A percentile compares a stretch with the other conserved stretches of the same genome.
Conservation (phyloP, 352 stramenopile genomes). For the Pseudoperonospora humuli region DNA sequence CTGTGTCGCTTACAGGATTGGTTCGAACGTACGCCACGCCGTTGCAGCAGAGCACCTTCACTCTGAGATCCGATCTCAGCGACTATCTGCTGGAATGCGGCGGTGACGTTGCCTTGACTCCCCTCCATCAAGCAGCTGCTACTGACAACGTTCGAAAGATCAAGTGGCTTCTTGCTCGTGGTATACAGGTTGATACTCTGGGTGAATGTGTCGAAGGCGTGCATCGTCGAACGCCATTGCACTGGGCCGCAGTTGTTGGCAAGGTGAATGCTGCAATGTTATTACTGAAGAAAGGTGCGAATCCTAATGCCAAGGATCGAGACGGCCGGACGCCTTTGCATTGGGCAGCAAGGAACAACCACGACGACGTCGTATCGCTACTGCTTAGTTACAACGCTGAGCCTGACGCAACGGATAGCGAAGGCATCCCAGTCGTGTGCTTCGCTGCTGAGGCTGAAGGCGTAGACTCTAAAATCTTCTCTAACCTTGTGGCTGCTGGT, state of each 20-base stretch:
- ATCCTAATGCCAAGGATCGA: slow-evolving; percentile 51
- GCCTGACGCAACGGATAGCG: slow-evolving; percentile 35
- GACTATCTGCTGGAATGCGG: slow-evolving; percentile 60
- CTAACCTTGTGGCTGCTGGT: slow-evolving; percentile 29
- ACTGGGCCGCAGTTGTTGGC: slow-evolving; percentile 64
- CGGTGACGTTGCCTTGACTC: slow-evolving; percentile 67
- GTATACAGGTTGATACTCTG: slow-evolving; percentile 36
- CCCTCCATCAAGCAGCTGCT: slow-evolving; percentile 63
- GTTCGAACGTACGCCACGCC: slow-evolving; percentile 40
- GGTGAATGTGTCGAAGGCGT: slow-evolving; percentile 59
- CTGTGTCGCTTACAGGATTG: slow-evolving; percentile 32
- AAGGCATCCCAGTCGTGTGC: slow-evolving; percentile 45
- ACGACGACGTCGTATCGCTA: slow-evolving; percentile 38
- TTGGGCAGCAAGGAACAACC: slow-evolving; percentile 69
- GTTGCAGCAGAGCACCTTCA: slow-evolving; percentile 60
- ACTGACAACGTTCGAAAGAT: slow-evolving; percentile 37
- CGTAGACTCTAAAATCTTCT: slow-evolving; percentile 38
- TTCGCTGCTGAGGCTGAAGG: slow-evolving; percentile 60
- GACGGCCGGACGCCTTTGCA: slow-evolving; percentile 63
- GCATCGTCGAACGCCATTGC: slow-evolving; percentile 54
- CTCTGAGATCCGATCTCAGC: slow-evolving; percentile 45
- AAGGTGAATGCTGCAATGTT: slow-evolving; percentile 25
- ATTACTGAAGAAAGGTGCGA: slow-evolving; percentile 36
- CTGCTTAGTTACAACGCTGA: slow-evolving; percentile 40
- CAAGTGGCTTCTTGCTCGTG: slow-evolving; percentile 33